phyloP scores from a whole-genome alignment of 78 protist genomes.

The Polysphondylium violaceum region DNA sequence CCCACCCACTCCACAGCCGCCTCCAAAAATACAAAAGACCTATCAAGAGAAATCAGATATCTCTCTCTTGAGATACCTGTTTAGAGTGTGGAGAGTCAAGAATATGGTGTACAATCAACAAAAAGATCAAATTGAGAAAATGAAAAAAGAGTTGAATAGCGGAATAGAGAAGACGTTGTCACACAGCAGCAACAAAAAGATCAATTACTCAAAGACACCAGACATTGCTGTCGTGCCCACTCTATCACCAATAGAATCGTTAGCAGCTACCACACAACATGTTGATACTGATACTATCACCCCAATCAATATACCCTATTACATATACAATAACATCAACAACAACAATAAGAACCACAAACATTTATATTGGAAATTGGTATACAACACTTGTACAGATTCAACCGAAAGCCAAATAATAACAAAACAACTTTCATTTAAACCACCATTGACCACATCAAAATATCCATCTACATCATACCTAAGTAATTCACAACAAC shows the following conservation, averaged over 20 bases:
- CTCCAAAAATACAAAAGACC: neutral
- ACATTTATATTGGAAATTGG: slow-evolving; percentile 40
- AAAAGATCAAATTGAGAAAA: slow-evolving; percentile 10
- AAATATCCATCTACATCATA: neutral
- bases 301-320: slow-evolving; percentile 42
- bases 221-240: neutral
- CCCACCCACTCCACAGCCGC: neutral
- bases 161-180: neutral
- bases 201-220: slow-evolving; percentile 6
- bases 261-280: neutral
- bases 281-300: neutral
- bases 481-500: slow-evolving; percentile 9
- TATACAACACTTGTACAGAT: neutral
- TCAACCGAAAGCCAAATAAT: neutral
- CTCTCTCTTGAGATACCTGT: slow-evolving; percentile 12
- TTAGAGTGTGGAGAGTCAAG: slow-evolving; percentile 39
- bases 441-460: slow-evolving; percentile 8
- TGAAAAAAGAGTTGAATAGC: neutral
- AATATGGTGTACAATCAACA: neutral
- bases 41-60: slow-evolving; percentile 31
- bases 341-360: neutral
- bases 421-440: neutral
- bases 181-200: neutral
- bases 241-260: neutral
- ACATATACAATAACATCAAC: slow-evolving; percentile 1